phyloP scores from a whole-genome alignment of 305 asterid genomes.

The Fraxinus sp. region DNA sequence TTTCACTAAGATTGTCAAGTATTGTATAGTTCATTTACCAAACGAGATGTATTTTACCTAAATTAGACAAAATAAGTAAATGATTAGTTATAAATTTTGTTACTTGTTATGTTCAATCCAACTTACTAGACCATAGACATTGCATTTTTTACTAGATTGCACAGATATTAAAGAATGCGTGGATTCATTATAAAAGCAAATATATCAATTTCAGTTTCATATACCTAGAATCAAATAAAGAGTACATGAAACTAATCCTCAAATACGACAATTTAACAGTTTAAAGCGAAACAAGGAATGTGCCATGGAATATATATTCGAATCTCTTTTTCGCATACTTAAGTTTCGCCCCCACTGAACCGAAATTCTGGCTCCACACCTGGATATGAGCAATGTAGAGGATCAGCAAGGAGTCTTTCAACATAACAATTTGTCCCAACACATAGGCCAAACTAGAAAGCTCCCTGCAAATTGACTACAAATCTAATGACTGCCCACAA shows the following conservation, averaged over 20 bases:
- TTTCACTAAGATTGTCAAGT: background rate
- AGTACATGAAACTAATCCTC: background rate
- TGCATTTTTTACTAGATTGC: background rate
- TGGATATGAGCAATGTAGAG: background rate
- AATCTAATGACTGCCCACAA: constrained; percentile 1
- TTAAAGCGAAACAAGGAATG: background rate
- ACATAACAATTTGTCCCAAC: background rate
- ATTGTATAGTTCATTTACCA: background rate
- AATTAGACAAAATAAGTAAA: background rate
- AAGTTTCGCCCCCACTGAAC: background rate
- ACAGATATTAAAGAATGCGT: background rate
- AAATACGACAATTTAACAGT: background rate
- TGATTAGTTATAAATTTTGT: background rate
- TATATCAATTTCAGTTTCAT: background rate
- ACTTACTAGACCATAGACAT: background rate
- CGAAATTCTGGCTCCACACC: background rate
- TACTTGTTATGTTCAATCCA: background rate
- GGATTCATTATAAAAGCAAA: background rate
- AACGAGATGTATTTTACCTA: background rate
- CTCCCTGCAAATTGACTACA: background rate
- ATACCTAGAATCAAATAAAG: background rate
- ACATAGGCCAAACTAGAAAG: background rate
- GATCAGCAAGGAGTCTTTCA: constrained; percentile 3
- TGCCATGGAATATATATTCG: background rate
- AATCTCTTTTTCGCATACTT: background rate